Evolutionary conservation across 1,284 basidiomycete genomes (phyloP).

Genomic region (Leccinum brunneo-olivaceum): DNA sequence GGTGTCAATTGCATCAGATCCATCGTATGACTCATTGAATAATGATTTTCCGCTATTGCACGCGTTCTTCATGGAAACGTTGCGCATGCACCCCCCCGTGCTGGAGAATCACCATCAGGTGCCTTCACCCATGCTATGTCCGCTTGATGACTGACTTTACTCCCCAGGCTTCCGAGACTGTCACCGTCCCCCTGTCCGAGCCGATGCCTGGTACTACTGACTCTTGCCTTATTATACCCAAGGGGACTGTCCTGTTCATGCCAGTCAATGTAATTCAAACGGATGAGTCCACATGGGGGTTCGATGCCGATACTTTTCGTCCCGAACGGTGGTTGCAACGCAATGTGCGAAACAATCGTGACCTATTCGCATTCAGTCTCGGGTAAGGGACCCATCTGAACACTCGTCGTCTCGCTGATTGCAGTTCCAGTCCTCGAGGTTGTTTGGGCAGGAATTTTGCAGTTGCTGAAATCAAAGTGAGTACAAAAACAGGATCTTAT

Average conservation of each 20-base stretch:
- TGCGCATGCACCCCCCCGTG: constrained; percentile 54
- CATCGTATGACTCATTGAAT: constrained; percentile 45
- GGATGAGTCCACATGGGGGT: constrained; percentile 48
- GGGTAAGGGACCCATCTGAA: constrained; percentile 34
- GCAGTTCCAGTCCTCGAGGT: constrained; percentile 40
- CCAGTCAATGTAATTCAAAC: constrained; percentile 54
- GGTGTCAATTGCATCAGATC: constrained; percentile 35
- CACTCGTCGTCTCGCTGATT: constrained; percentile 6
- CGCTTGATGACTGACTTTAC: constrained; percentile 3
- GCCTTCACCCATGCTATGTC: not conserved
- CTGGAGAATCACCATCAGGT: constrained; percentile 56
- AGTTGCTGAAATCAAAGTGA: constrained; percentile 48
- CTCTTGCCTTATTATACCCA: constrained; percentile 41
- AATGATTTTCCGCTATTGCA: constrained; percentile 45
- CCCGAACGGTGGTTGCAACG: constrained; percentile 52
- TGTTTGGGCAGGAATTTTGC: constrained; percentile 54
- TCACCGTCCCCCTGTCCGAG: constrained; percentile 42
- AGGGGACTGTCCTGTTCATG: constrained; percentile 47
- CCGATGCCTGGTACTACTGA: constrained; percentile 40
- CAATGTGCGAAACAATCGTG: constrained; percentile 31
- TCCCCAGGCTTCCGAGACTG: constrained; percentile 41
- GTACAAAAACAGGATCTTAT: constrained; percentile 5
- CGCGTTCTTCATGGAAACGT: constrained; percentile 49
- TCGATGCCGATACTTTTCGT: constrained; percentile 48
- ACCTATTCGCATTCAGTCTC: constrained; percentile 49